Evolutionary conservation across 768 basidiomycete species (phyloP).

Genomic region (Lactarius akahatsu): DNA sequence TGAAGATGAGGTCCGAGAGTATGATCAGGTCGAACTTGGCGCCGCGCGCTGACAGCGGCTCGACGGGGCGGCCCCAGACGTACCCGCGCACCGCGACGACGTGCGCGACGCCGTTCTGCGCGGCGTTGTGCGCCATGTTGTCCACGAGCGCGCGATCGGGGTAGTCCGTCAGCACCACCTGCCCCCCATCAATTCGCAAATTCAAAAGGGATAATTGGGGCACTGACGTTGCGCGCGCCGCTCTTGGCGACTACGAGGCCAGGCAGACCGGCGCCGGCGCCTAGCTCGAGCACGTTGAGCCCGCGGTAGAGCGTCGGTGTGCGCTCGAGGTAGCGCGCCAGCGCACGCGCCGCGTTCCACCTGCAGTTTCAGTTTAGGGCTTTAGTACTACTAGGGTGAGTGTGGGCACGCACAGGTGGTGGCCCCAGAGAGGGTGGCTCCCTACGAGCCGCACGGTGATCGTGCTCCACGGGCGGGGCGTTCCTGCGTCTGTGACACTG

Average conservation of each 20-base stretch:
- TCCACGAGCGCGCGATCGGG: conserved; percentile 74
- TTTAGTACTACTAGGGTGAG: too few species aligned
- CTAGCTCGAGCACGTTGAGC: conserved; percentile 75
- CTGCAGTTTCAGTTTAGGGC: conserved; percentile 31
- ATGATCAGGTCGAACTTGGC: conserved; percentile 74
- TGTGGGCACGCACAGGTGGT: conserved; percentile 55
- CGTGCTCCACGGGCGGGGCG: conserved; percentile 32
- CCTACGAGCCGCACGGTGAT: conserved; percentile 73
- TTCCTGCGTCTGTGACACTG: neutral
- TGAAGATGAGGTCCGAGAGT: conserved; percentile 91
- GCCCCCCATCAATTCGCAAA: neutral
- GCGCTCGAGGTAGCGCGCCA: conserved; percentile 67
- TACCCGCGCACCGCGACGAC: conserved; percentile 52
- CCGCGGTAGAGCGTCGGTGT: conserved; percentile 47
- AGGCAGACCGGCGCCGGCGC: conserved; percentile 91
- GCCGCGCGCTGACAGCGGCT: conserved; percentile 23
- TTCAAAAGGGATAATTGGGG: too few species aligned
- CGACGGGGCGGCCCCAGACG: conserved; percentile 70
- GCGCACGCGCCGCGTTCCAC: conserved; percentile 77
- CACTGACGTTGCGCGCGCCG: conserved; percentile 51
- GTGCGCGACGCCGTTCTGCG: conserved; percentile 43
- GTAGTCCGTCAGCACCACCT: conserved; percentile 89
- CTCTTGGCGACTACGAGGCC: conserved; percentile 71
- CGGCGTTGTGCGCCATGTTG: conserved; percentile 72
- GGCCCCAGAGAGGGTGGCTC: conserved; percentile 79